Base-by-base conservation (phyloP, 164 flowering plant genomes). In the Kingdonia uniflora region DNA sequence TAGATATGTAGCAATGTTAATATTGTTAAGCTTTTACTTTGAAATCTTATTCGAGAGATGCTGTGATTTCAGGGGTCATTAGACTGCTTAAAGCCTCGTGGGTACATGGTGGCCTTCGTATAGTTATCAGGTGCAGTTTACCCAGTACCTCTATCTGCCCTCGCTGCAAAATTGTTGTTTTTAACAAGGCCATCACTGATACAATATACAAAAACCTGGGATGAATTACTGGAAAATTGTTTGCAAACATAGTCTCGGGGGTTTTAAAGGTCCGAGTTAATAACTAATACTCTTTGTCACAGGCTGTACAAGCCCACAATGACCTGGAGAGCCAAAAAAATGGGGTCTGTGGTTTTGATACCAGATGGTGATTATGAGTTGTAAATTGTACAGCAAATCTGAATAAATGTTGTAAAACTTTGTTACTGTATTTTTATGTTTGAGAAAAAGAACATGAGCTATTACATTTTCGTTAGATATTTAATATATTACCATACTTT, bases 51-150 rank as follows among this genome's bases (percentile, higher is more conserved):
- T 5, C 19, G 19, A 19, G 49, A 51, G 16, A 15, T 52, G 26
- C 5, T 17, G 14, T 42, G 55, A 19, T 56, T n/a, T 2, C 78
- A 90, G 97, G 95, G 95, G 48, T 90, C 97, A 15, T 55, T 90
- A 63, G 78, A 60, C 13, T 90, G 97, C 74, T 76, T 91, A 51
- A 83, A 76, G 66, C 6, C 54, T 49, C 78, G 87, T 0, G 97
- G 97, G 0, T 80, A 81, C 80, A 75, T 91, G 96, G 87, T 87
- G 67, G 75, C 68, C 62, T 87, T 80, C 46, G 95, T 95, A 17
- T 89, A 81, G 66, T 78, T 95, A 23, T 91, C 97, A 1, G 97
- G 96, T 1, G n/a, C 52, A 15, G 85, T 87, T 12, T 94, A 86
- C 23, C 89, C 97, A 12, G 65, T 90, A 38, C 94, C 94, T 15